These are phyloP conservation scores for Elsinoe arachidis DNA, from an alignment of 2,329 filamentous ascomycete genomes.

Conservation along the genomic window DNA sequence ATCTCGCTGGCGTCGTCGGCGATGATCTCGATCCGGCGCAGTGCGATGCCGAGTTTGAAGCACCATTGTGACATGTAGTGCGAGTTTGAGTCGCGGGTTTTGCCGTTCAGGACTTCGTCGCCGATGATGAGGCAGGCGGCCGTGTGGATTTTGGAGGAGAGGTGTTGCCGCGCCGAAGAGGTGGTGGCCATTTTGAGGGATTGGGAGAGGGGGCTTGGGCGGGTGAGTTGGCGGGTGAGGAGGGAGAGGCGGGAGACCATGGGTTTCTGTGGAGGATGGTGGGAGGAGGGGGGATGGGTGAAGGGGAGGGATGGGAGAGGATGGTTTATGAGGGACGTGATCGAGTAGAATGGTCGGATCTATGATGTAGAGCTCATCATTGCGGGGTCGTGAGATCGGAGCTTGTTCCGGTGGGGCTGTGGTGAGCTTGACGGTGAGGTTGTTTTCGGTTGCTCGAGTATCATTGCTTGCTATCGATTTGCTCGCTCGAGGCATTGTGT, in stretches of 20 bases:
- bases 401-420: slow-evolving; percentile 8
- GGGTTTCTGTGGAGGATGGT: slow-evolving; percentile 3
- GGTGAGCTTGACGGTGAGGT: slow-evolving; percentile 1
- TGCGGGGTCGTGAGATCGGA: slow-evolving; percentile 14
- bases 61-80: slow-evolving; percentile 58
- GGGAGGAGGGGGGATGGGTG: not conserved
- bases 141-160: slow-evolving; percentile 59
- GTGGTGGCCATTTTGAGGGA: slow-evolving; percentile 26
- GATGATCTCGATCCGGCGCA: slow-evolving; percentile 88
- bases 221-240: slow-evolving; percentile 61
- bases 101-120: slow-evolving; percentile 92
- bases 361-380: slow-evolving; percentile 8
- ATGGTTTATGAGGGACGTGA: not conserved
- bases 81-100: slow-evolving; percentile 63
- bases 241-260: slow-evolving; percentile 76
- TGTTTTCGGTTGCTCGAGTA: not conserved
- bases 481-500: not conserved
- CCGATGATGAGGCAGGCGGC: slow-evolving; percentile 91
- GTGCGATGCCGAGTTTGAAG: slow-evolving; percentile 54
- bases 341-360: not conserved
- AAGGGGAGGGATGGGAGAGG: not conserved
- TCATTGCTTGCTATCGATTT: not conserved
- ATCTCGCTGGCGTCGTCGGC: slow-evolving; percentile 88
- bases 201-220: slow-evolving; percentile 41
- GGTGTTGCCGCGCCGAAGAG: slow-evolving; percentile 31